Conservation (phyloP, 2,329 filamentous ascomycete genomes). For the Chaetomiaceae sp. region DNA sequence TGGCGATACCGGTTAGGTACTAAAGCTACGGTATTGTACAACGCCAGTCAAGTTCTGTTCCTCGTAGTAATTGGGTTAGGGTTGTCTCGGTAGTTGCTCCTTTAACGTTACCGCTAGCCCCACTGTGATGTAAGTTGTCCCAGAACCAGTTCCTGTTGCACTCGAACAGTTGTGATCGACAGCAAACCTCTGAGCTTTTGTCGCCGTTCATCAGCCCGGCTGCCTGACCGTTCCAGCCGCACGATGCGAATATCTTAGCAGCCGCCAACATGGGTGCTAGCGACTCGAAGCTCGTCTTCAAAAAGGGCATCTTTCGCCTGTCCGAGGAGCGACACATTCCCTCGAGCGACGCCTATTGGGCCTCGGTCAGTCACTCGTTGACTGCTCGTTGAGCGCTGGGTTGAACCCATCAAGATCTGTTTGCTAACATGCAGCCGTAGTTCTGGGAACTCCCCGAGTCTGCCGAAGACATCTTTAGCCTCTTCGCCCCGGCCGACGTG, state of each 20-base stretch:
- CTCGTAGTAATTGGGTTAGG: no score
- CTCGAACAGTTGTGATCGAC: neutral
- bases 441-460: constrained; percentile 98
- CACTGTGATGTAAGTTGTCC: constrained; percentile 8
- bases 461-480: constrained; percentile 91
- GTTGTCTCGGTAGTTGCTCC: no score
- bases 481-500: constrained; percentile 86
- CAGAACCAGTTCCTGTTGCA: neutral
- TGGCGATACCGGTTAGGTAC: neutral
- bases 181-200: neutral
- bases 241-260: constrained; percentile 23
- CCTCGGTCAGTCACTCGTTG: constrained; percentile 59
- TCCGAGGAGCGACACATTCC: constrained; percentile 88
- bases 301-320: constrained; percentile 93
- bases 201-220: neutral
- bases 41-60: no score
- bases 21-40: no score
- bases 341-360: constrained; percentile 88
- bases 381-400: no score
- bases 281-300: constrained; percentile 98
- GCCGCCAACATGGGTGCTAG: constrained; percentile 77
- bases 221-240: constrained; percentile 7
- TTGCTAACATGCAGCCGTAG: constrained; percentile 39
- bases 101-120: no score
- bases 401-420: neutral